Base-by-base conservation (phyloP, 1,284 basidiomycete species). In the Ganoderma sp. region DNA sequence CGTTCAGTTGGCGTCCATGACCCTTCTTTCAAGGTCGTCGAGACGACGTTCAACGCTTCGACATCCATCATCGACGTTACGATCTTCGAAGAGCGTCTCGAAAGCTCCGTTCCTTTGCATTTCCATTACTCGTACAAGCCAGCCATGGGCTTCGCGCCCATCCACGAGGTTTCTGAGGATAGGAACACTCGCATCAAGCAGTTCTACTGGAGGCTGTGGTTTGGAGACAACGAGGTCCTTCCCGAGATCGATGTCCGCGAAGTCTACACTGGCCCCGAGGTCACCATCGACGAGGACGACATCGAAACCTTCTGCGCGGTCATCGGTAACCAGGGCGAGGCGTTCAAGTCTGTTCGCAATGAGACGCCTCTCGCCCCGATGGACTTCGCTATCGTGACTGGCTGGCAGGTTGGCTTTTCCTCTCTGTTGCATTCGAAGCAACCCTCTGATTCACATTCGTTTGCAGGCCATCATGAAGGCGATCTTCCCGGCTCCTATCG, bases 311-410 rank as follows among this genome's bases (percentile, higher is more conserved):
- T 99, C 87, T 99, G 97, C 77, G 89, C 90, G 57, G 92, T 99
- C 61, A 90, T 99, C 67, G 97, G 96, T 56, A 99, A 98, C 80
- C 91, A 96, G 76, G 91, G 90, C 61, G 96, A 97, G 79, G 86
- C 87, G 8, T 99, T 97, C 88, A 95, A 96, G 86, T 84, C 87
- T 34, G 88, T 83, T 6, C 87, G 94, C 64, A 89, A 85, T 66
- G 86, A 89, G 59, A 84, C 82, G 41, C 88, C 95, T 43, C 88
- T 91, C 76, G 95, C 95, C 0, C 97, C 97, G 0, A 98, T 99
- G 95, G 98, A 99, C 84, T 99, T 98, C 78, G 96, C 96, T 66
- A 99, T 99, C 77, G 97, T 99, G 68, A 93, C 96, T 61, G 96
- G 97, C 57, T 99, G 97, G 97, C 90, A 96, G 90, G 94, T 94